Evolutionary conservation across 352 stramenopile species (phyloP), one percentile per base, ranked within the genome.

Genomic region (Aphanomyces stellatus): DNA sequence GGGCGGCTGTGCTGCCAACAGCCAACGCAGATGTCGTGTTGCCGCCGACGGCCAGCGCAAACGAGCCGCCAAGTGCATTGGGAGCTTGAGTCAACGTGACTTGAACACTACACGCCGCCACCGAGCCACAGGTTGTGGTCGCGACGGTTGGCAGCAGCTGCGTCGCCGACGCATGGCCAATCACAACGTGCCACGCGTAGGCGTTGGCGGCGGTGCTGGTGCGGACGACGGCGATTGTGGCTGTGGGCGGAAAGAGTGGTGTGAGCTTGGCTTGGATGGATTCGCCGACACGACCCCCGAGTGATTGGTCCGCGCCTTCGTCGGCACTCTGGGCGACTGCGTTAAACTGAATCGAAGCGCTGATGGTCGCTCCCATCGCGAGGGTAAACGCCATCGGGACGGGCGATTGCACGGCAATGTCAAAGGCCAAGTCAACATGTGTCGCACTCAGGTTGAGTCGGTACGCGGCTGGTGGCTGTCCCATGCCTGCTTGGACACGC

Each of bases 291-390:
- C 76, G 69, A 4, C 72, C 71, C 15, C 76, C 76, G 11, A 72
- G 43, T 25, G 71, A 71, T 37, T 66, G 42, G 2, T 71, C 10
- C 2, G 69, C 15, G 0, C 63, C 69, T 69, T 84, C 76, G 43
- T 81, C 75, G 2, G 8, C 13, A 24, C 3, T 43, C 68, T 70
- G 74, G 10, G 75, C 75, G 0, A 84, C 73, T 17, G 76, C 75
- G 42, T 79, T 70, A 22, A 69, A 69, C 22, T 70, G 51, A 27
- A 84, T 79, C 11, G 51, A 22, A 19, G 51, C 46, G 0, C 53
- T 77, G 19, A 62, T 60, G 7, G 37, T 57, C 5, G 48, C 40
- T 24, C 69, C 55, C 28, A 62, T 65, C 28, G 81, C 65, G 5
- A 84, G 68, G 6, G 71, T 71, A 19, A 46, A 56, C 4, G 74